These are phyloP conservation scores for Pleurotus platypus DNA, from an alignment of 768 basidiomycete genomes.

Conservation along the genomic window DNA sequence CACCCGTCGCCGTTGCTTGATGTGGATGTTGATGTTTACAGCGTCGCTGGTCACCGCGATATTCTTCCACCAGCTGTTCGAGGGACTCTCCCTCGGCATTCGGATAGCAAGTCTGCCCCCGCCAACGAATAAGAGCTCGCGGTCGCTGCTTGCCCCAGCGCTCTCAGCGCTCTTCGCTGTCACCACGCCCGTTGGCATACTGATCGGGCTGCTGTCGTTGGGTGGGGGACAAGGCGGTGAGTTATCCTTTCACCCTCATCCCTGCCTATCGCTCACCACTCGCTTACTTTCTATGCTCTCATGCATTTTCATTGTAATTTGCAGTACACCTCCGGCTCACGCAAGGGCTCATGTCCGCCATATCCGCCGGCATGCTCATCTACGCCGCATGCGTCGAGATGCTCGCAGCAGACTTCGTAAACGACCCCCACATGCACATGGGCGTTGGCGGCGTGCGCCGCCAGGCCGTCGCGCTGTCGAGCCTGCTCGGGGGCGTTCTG, in stretches of 20 bases:
- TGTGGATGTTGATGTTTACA: constrained; percentile 19
- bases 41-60: constrained; percentile 74
- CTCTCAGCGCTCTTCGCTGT: constrained; percentile 66
- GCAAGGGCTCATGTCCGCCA: constrained; percentile 76
- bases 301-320: background rate
- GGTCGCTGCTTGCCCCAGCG: constrained; percentile 37
- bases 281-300: too few relatives aligned
- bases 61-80: constrained; percentile 81
- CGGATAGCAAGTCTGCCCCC: constrained; percentile 69
- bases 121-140: constrained; percentile 5
- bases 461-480: constrained; percentile 19
- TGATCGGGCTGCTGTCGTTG: constrained; percentile 51
- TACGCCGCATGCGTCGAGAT: constrained; percentile 85
- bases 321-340: constrained; percentile 48
- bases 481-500: constrained; percentile 9
- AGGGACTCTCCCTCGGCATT: constrained; percentile 80
- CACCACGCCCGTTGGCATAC: constrained; percentile 71
- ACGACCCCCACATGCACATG: constrained; percentile 46
- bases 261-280: background rate
- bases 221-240: constrained; percentile 24
- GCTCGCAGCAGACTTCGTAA: constrained; percentile 76
- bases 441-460: constrained; percentile 44
- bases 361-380: constrained; percentile 80
- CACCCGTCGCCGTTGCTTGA: background rate
- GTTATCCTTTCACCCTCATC: constrained; percentile 5